Conservation (phyloP, 164 flowering plant genomes). For the Sextonia rubra region DNA sequence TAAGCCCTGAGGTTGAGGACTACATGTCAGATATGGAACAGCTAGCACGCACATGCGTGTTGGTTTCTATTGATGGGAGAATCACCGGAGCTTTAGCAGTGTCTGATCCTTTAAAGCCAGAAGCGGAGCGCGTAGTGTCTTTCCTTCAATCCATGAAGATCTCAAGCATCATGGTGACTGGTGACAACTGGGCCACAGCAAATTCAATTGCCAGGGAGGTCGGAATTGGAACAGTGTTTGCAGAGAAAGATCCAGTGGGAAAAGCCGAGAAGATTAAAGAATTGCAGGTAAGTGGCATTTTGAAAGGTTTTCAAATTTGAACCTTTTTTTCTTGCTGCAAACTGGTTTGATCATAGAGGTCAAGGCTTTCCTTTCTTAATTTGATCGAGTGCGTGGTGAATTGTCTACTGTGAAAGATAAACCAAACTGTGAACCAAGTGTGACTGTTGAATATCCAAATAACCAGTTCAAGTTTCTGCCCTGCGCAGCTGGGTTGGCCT, state of each 20-base stretch:
- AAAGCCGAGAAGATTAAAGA: constrained; percentile 89
- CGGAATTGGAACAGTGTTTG: constrained; percentile 72
- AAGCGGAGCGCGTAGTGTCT: constrained; percentile 64
- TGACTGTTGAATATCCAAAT: background rate
- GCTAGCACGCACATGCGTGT: constrained; percentile 73
- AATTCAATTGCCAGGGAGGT: constrained; percentile 72
- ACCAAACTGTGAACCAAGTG: background rate
- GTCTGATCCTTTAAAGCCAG: constrained; percentile 90
- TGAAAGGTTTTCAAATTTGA: background rate
- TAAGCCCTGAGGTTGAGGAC: constrained; percentile 51
- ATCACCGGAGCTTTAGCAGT: constrained; percentile 83
- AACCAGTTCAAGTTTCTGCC: background rate
- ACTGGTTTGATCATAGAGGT: background rate
- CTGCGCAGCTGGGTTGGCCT: background rate
- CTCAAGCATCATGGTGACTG: constrained; percentile 84
- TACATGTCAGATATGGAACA: constrained; percentile 59
- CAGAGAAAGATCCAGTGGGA: constrained; percentile 79
- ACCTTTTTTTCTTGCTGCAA: background rate
- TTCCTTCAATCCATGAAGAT: constrained; percentile 69
- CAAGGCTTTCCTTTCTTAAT: background rate
- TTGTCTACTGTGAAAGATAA: no score
- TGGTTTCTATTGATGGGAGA: constrained; percentile 66
- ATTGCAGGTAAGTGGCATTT: constrained; percentile 48
- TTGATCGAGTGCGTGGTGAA: background rate
- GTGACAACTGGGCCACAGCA: constrained; percentile 93